A percentile compares a stretch with the other conserved stretches of the same genome.
Conservation (phyloP, 2,329 filamentous ascomycete species). For the Ceratocystis huliohia region DNA sequence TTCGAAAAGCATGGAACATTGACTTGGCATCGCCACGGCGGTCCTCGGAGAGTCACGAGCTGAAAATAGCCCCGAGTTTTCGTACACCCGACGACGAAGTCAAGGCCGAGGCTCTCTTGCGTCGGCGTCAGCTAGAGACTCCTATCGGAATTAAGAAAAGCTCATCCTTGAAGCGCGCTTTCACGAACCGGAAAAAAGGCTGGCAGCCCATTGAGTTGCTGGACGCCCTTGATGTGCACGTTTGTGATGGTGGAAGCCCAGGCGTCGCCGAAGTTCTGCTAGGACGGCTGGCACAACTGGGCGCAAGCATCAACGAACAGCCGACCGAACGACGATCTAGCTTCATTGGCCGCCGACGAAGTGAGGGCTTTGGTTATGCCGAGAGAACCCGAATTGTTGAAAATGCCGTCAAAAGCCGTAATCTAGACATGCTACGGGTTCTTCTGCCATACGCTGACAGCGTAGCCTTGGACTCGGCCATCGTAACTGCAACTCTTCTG, state of each 20-base stretch:
- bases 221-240: conserved; percentile 37
- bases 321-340: conserved; percentile 35
- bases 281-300: conserved; percentile 36
- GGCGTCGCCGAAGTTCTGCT: conserved; percentile 46
- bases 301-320: conserved; percentile 38
- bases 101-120: conserved; percentile 42
- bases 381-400: conserved; percentile 41
- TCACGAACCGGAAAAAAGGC: conserved; percentile 37
- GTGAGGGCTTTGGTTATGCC: conserved; percentile 33
- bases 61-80: conserved; percentile 30
- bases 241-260: conserved; percentile 38
- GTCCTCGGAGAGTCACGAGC: conserved; percentile 26
- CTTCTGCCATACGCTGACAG: conserved; percentile 42
- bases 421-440: conserved; percentile 42
- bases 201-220: conserved; percentile 44
- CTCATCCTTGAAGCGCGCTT: conserved; percentile 30
- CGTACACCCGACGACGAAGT: conserved; percentile 38
- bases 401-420: conserved; percentile 38
- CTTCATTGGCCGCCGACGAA: conserved; percentile 38
- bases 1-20: conserved; percentile 41
- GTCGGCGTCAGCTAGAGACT: conserved; percentile 30
- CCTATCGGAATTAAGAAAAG: conserved; percentile 5
- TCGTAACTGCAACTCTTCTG: conserved; percentile 37
- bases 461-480: conserved; percentile 36
- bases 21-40: conserved; percentile 16